Percentiles rank a stretch among this genome's conserved stretches.
These are phyloP conservation scores for Puccinia novopanici DNA, from an alignment of 1,284 basidiomycete genomes.

Conservation along the genomic window DNA sequence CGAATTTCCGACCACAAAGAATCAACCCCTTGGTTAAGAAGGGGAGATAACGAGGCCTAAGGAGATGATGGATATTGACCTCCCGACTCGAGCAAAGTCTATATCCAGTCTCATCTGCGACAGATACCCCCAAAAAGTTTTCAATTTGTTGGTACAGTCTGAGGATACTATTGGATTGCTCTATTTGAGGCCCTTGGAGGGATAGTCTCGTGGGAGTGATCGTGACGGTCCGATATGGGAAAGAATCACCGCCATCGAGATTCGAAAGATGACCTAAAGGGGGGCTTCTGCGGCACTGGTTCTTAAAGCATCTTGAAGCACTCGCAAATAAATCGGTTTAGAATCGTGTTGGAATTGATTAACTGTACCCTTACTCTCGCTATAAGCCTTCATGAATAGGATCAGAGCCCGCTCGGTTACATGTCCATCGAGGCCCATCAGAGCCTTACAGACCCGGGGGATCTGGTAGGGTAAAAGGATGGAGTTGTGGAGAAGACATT, in stretches of 20 bases:
- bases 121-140: slow-evolving; percentile 73
- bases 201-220: slow-evolving; percentile 72
- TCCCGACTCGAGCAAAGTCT: slow-evolving; percentile 69
- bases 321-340: slow-evolving; percentile 15
- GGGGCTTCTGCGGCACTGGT: background rate
- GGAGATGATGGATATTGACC: slow-evolving; percentile 66
- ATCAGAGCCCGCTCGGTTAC: background rate
- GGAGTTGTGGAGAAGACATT: slow-evolving; percentile 15
- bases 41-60: slow-evolving; percentile 67
- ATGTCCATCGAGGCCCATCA: background rate
- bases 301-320: background rate
- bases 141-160: slow-evolving; percentile 61
- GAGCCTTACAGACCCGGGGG: background rate
- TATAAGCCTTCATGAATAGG: background rate
- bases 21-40: slow-evolving; percentile 69
- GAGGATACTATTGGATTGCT: slow-evolving; percentile 72
- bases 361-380: background rate
- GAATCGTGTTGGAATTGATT: background rate
- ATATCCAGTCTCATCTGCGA: slow-evolving; percentile 73
- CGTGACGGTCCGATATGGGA: slow-evolving; percentile 61
- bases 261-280: background rate
- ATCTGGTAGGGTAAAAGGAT: slow-evolving; percentile 19
- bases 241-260: background rate
- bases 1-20: slow-evolving; percentile 69
- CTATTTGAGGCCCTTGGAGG: slow-evolving; percentile 71